These are phyloP conservation scores for Puccinia polysora DNA, from an alignment of 1,284 basidiomycete species.

Conservation along the genomic window DNA sequence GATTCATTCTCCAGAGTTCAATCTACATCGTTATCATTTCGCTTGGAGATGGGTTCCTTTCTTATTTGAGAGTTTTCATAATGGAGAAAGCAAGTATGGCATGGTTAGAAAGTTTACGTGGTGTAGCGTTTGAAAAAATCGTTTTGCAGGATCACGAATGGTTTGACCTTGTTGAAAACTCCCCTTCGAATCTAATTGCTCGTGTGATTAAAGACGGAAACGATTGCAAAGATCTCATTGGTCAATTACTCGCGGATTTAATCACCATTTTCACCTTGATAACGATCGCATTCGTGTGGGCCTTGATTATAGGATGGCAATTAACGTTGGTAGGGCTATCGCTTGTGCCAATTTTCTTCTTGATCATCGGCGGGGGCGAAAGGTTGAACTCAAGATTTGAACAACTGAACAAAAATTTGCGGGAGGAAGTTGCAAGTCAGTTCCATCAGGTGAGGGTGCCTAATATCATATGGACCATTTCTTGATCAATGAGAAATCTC, in stretches of 20 bases:
- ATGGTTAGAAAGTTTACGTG: constrained; percentile 72
- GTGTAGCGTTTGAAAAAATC: constrained; percentile 61
- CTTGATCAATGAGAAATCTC: background rate
- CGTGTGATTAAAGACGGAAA: constrained; percentile 83
- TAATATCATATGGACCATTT: constrained; percentile 17
- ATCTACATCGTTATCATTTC: constrained; percentile 64
- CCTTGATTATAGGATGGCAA: constrained; percentile 81
- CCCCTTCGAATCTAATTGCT: constrained; percentile 67
- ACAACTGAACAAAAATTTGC: constrained; percentile 69
- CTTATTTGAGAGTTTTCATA: constrained; percentile 59
- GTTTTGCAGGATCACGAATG: constrained; percentile 81
- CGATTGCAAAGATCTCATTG: constrained; percentile 74
- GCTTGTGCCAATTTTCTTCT: constrained; percentile 75
- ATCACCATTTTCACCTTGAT: constrained; percentile 77
- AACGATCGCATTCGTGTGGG: constrained; percentile 76
- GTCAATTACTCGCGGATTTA: constrained; percentile 68
- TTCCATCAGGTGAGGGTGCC: constrained; percentile 70
- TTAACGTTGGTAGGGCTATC: constrained; percentile 84
- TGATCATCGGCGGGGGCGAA: constrained; percentile 69
- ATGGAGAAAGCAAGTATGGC: constrained; percentile 65
- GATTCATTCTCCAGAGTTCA: constrained; percentile 57
- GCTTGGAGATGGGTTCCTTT: constrained; percentile 70
- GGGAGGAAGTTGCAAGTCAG: constrained; percentile 75
- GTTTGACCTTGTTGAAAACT: constrained; percentile 72
- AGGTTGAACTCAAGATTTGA: constrained; percentile 68